Percentiles rank a stretch among this genome's conserved stretches.
phyloP scores from a whole-genome alignment of 257 asterid species.

The Echites panduratus region DNA sequence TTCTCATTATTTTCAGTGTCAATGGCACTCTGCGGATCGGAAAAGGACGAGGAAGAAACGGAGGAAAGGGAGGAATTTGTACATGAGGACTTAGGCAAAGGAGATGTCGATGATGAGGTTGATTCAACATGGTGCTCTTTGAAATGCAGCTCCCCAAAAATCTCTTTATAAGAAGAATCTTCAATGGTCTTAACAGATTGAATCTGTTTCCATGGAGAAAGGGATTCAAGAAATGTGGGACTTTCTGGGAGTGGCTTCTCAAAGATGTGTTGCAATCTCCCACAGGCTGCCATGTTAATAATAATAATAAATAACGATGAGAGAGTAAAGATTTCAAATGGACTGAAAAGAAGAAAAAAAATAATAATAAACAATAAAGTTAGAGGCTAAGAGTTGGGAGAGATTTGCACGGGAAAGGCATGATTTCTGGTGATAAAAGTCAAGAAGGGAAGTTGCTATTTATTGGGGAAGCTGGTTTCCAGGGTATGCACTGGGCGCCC shows the following conservation, averaged over 20 bases:
- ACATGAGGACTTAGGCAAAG: conserved; percentile 1
- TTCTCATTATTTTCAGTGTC: conserved; percentile 2
- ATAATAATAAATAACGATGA: too few relatives aligned
- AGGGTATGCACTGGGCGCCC: neutral
- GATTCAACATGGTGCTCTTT: conserved; percentile 24
- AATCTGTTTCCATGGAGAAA: conserved; percentile 56
- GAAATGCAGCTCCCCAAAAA: conserved; percentile 45
- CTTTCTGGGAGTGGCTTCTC: conserved; percentile 63
- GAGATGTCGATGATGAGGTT: conserved; percentile 4
- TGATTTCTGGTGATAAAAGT: conserved; percentile 48
- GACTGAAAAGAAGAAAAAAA: neutral
- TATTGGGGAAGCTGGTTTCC: conserved; percentile 35
- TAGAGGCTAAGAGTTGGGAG: conserved; percentile 10
- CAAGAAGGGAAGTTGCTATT: conserved; percentile 40
- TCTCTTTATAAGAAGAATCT: conserved; percentile 40
- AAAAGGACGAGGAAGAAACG: conserved; percentile 11
- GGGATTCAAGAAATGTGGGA: conserved; percentile 51
- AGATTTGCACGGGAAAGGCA: conserved; percentile 36
- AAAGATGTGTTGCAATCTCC: conserved; percentile 69
- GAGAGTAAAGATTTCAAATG: too few relatives aligned
- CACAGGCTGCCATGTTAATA: conserved; percentile 62
- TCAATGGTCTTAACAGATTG: conserved; percentile 31
- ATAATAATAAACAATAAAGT: conserved; percentile 1
- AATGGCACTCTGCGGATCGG: conserved; percentile 1
- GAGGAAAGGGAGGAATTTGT: neutral